Evolutionary conservation across 2,329 filamentous ascomycete species (phyloP).

Genomic region (Fusarium poae): DNA sequence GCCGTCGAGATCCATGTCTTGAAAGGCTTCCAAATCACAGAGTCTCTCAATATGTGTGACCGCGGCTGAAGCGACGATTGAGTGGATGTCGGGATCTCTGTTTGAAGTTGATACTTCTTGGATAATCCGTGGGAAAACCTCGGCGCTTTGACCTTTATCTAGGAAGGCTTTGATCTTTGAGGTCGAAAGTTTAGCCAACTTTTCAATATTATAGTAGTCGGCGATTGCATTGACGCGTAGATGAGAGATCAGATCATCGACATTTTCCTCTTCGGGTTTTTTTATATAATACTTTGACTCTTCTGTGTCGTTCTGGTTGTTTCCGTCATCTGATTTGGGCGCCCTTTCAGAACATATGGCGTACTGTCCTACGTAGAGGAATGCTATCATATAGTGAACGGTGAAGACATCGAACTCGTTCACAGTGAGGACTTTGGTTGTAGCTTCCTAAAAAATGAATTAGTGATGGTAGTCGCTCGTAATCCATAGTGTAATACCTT

Average conservation of each 20-base stretch:
- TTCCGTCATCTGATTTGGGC: too few species aligned
- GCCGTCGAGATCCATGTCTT: neutral
- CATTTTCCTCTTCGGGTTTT: neutral
- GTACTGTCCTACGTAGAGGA: neutral
- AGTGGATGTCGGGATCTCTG: fast-evolving
- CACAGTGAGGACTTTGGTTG: fast-evolving
- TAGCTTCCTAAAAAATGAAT: neutral
- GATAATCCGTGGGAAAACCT: neutral
- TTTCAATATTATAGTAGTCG: slow-evolving; percentile 4
- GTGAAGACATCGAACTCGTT: neutral
- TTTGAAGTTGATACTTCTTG: neutral
- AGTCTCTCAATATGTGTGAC: neutral
- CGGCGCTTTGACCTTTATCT: fast-evolving
- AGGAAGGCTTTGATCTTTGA: neutral
- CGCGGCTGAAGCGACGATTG: neutral
- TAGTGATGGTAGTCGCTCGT: neutral
- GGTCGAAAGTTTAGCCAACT: neutral
- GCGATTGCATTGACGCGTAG: slow-evolving; percentile 7
- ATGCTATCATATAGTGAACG: neutral
- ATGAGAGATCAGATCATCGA: neutral
- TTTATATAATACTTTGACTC: too few species aligned
- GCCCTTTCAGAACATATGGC: too few species aligned
- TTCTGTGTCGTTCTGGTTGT: too few species aligned
- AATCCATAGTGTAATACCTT: neutral
- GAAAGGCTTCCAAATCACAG: fast-evolving